These are phyloP conservation scores for Emydomyces testavorans DNA, from an alignment of 2,329 filamentous ascomycete genomes.

Conservation along the genomic window DNA sequence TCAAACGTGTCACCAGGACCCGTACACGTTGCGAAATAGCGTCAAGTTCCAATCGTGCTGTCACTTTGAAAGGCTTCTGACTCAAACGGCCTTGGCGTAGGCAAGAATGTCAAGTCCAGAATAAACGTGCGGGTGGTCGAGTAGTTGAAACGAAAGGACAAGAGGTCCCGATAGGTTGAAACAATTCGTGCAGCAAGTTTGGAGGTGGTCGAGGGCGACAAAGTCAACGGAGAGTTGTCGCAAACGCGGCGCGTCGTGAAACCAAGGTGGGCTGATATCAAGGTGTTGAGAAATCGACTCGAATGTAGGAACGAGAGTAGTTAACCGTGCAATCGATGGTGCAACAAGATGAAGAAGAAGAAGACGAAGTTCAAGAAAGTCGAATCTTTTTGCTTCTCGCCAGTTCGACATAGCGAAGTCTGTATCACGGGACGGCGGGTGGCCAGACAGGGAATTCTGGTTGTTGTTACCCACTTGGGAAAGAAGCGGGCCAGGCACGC, in stretches of 20 bases:
- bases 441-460: background rate
- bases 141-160: background rate
- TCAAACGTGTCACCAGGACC: constrained; percentile 3
- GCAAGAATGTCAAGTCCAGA: background rate
- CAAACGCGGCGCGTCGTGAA: constrained; percentile 5
- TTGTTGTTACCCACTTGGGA: constrained; percentile 10
- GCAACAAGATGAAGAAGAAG: too few relatives aligned
- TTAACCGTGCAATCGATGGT: background rate
- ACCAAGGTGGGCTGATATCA: background rate
- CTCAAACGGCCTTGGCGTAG: background rate
- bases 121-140: constrained; percentile 4
- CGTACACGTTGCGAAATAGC: constrained; percentile 5
- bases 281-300: background rate
- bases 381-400: background rate
- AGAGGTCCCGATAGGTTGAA: constrained; percentile 2
- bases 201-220: background rate
- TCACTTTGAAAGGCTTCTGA: background rate
- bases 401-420: constrained; percentile 3
- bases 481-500: constrained; percentile 8
- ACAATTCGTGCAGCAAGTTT: constrained; percentile 6
- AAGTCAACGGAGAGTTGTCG: background rate
- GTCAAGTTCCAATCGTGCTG: background rate
- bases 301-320: background rate
- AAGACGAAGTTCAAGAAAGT: background rate
- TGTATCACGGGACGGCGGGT: constrained; percentile 2